Base-by-base conservation (phyloP, 257 asterid genomes). In the Solanum habrochaites region DNA sequence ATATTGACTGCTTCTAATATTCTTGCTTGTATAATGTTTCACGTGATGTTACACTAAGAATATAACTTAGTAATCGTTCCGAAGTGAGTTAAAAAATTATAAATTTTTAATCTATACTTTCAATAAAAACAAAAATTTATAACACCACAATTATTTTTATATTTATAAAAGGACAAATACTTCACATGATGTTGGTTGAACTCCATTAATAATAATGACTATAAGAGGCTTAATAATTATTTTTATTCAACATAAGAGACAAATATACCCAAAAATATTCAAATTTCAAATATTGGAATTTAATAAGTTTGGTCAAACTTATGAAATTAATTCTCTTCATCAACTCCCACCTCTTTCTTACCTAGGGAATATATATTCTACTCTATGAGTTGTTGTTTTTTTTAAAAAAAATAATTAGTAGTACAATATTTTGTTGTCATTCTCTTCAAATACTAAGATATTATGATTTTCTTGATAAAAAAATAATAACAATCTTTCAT, bases 281-380 rank as follows among this genome's bases (percentile, higher is more conserved):
- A 27, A 78, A 78, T 78, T 78, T 78, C 84, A 78, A 78, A 78
- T 15, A 27, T 80, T 29, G 11, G 14, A 80, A 80, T 47, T 27
- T 43, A 74, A n/a, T n/a, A 45, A 47, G 21, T 12, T 56, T 64
- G 88, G 91, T 89, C 91, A 87, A 85, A 87, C 47, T 47, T 39
- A 74, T 49, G 31, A 47, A 73, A 29, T 69, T n/a, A 78, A 25
- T 78, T 45, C 40, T 78, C 23, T 49, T 56, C 25, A 32, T 25
- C n/a, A 23, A 74, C 32, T 40, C n/a, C 45, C 77, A 69, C 71
- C 77, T 21, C 73, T 60, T 83, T 83, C 31, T 39, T 72, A 67
- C 83, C 89, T 37, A 88, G 89, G 86, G 91, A 88, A 90, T 90
- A 90, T 90, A 66, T 85, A 88, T 82, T 86, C 82, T 67, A 85